Conservation (phyloP, 345 rosid species). For the Turritis glabra region DNA sequence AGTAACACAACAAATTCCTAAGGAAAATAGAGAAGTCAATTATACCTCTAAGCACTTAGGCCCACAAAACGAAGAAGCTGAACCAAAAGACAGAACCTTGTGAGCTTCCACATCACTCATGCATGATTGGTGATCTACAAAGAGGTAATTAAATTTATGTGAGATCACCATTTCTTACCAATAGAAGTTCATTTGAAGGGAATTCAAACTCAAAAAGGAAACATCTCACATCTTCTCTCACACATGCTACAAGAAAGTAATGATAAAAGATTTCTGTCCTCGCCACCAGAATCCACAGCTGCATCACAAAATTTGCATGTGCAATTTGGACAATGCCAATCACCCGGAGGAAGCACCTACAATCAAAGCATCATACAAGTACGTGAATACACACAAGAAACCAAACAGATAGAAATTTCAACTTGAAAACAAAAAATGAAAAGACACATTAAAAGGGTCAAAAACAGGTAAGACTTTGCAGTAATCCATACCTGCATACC, state of each 20-base stretch:
- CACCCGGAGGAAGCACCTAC: conserved; percentile 87
- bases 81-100: conserved; percentile 43
- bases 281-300: conserved; percentile 41
- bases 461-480: neutral
- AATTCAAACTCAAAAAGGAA: conserved; percentile 22
- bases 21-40: conserved; percentile 14
- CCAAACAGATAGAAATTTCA: neutral
- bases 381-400: conserved; percentile 11
- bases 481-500: conserved; percentile 58
- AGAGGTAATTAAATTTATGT: conserved; percentile 12
- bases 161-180: conserved; percentile 16
- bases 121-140: conserved; percentile 78
- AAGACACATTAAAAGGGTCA: conserved; percentile 1
- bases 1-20: neutral
- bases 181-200: neutral
- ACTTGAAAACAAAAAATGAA: neutral
- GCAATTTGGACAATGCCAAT: conserved; percentile 95
- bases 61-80: conserved; percentile 63
- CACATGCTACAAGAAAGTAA: conserved; percentile 62
- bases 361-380: conserved; percentile 32
- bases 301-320: conserved; percentile 88
- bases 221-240: conserved; percentile 73
- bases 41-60: conserved; percentile 82
- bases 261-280: conserved; percentile 27
- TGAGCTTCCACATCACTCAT: conserved; percentile 46